Evolutionary conservation across 768 basidiomycete genomes (phyloP).

Genomic region (Sistotremastrum niveocremeum): DNA sequence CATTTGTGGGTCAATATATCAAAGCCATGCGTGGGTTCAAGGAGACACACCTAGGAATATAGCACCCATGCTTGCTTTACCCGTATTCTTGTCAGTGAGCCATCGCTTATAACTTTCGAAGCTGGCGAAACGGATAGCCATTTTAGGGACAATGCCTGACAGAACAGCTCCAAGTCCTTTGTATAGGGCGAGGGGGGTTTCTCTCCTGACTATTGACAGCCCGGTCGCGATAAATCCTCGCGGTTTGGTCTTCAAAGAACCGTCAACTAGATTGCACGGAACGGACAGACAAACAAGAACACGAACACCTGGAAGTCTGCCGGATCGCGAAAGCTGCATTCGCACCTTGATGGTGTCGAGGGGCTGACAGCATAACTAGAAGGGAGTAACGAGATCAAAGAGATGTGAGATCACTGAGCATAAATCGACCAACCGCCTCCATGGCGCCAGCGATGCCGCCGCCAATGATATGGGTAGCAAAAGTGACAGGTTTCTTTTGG

Average conservation of each 20-base stretch:
- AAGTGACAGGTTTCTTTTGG: conserved; percentile 60
- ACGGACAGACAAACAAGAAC: background rate
- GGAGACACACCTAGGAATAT: conserved; percentile 71
- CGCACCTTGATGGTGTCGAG: conserved; percentile 99
- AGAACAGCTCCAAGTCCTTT: conserved; percentile 96
- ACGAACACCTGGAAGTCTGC: conserved; percentile 72
- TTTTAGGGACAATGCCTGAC: conserved; percentile 96
- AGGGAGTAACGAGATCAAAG: conserved; percentile 1
- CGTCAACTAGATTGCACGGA: background rate
- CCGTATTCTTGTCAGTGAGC: conserved; percentile 63
- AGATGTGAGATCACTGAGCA: background rate
- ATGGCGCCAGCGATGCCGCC: conserved; percentile 90
- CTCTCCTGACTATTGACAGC: conserved; percentile 70
- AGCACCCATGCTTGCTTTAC: conserved; percentile 60
- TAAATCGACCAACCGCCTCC: conserved; percentile 55
- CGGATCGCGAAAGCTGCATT: conserved; percentile 92
- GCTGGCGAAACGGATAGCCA: conserved; percentile 97
- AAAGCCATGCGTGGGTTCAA: conserved; percentile 2
- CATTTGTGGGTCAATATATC: background rate
- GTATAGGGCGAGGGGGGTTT: conserved; percentile 92
- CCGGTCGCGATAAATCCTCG: conserved; percentile 91
- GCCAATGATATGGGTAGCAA: conserved; percentile 84
- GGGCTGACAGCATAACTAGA: conserved; percentile 72
- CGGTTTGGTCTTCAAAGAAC: conserved; percentile 57
- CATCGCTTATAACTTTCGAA: conserved; percentile 89